phyloP scores from a whole-genome alignment of 225 moss, liverwort and hornwort genomes.

The Sphagnum tenellum region DNA sequence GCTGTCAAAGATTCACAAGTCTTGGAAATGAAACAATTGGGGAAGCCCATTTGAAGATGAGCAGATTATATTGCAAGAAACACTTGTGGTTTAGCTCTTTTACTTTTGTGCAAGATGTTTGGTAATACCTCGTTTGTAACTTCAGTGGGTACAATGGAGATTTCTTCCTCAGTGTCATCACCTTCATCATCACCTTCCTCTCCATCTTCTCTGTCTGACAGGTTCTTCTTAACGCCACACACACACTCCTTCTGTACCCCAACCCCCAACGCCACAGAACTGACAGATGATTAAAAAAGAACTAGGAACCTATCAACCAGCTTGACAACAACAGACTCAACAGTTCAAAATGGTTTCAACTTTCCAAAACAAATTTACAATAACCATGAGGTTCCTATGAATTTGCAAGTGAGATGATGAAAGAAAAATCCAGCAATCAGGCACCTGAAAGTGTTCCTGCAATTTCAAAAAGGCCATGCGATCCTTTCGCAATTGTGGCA shows the following conservation, averaged over 20 bases:
- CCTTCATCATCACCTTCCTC: slow-evolving; percentile 62
- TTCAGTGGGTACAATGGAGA: slow-evolving; percentile 73
- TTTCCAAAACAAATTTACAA: too few species aligned
- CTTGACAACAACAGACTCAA: too few species aligned
- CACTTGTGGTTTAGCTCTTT: not conserved
- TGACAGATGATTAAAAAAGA: too few species aligned
- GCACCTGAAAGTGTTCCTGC: slow-evolving; percentile 69
- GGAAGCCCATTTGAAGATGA: not conserved
- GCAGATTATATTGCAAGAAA: not conserved
- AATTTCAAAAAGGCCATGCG: slow-evolving; percentile 60
- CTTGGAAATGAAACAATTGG: not conserved
- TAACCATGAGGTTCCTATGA: too few species aligned
- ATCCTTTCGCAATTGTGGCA: slow-evolving; percentile 90
- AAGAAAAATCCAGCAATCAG: not conserved
- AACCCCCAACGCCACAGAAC: too few species aligned
- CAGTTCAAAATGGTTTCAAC: too few species aligned
- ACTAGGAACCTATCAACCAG: too few species aligned
- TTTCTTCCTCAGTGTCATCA: slow-evolving; percentile 86
- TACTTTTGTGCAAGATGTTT: too few species aligned
- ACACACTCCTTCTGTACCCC: slow-evolving; percentile 40
- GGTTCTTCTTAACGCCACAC: slow-evolving; percentile 35
- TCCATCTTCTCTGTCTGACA: slow-evolving; percentile 19
- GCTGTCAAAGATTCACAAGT: not conserved
- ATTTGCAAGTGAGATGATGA: too few species aligned
- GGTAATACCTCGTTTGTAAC: slow-evolving; percentile 75